Evolutionary conservation across 345 rosid genomes (phyloP).

Genomic region (Lepidium sativum): DNA sequence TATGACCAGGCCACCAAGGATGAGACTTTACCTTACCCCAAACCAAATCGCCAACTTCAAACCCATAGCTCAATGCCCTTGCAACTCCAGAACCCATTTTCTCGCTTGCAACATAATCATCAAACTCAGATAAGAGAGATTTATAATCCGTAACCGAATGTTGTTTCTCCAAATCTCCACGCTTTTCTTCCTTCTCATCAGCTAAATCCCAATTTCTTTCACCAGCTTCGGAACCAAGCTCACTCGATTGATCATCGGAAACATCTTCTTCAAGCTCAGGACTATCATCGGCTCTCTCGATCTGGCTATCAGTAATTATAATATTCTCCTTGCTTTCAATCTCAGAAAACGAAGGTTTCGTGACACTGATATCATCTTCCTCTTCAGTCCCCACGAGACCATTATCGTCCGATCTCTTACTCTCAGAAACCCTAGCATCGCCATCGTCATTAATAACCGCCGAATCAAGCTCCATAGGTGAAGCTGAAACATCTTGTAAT

Average conservation of each 20-base stretch:
- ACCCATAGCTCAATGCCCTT: constrained; percentile 70
- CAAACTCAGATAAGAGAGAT: constrained; percentile 77
- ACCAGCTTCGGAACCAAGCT: constrained; percentile 18
- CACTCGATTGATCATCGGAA: constrained; percentile 28
- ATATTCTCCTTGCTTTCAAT: constrained; percentile 16
- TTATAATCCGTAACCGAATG: constrained; percentile 27
- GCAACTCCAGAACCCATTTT: constrained; percentile 51
- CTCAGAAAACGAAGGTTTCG: constrained; percentile 26
- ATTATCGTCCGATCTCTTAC: constrained; percentile 3
- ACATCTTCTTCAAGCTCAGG: constrained; percentile 9
- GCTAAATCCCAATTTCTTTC: constrained; percentile 3
- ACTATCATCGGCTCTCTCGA: constrained; percentile 7
- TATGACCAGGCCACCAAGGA: constrained; percentile 99
- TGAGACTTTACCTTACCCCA: constrained; percentile 99
- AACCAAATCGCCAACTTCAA: constrained; percentile 93
- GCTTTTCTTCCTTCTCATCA: constrained; percentile 2
- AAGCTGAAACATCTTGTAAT: neutral
- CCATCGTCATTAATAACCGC: neutral
- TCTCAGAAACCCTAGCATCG: constrained; percentile 20
- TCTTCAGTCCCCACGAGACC: neutral
- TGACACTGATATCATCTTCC: constrained; percentile 11
- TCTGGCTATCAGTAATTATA: neutral
- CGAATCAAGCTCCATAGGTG: constrained; percentile 20
- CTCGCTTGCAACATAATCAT: constrained; percentile 85
- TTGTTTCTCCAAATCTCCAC: constrained; percentile 9